A percentile compares a stretch with the other conserved stretches of the same genome.
phyloP scores from a whole-genome alignment of 2,329 filamentous ascomycete genomes.

The Aureobasidium sp. region DNA sequence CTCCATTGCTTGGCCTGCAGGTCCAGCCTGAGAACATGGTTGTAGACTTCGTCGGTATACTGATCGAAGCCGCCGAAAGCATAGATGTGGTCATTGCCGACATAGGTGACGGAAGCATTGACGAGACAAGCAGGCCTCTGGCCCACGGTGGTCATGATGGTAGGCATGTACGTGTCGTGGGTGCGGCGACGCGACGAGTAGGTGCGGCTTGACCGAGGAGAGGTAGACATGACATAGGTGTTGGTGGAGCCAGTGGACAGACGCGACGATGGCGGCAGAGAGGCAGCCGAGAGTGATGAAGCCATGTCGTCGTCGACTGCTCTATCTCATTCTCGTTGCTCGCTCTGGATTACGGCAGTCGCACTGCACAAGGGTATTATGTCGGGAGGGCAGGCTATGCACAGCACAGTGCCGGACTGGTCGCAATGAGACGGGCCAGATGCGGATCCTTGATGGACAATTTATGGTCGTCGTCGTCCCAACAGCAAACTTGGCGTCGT shows the following conservation, averaged over 20 bases:
- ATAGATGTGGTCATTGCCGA: constrained; percentile 94
- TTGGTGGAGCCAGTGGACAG: constrained; percentile 45
- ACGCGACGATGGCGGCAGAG: constrained; percentile 11
- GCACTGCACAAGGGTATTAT: not conserved
- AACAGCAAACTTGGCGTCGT: constrained; percentile 8
- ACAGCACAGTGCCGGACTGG: not conserved
- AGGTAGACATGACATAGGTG: constrained; percentile 88
- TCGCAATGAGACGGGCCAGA: not conserved
- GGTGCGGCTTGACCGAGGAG: constrained; percentile 59
- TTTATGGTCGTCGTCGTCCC: not conserved
- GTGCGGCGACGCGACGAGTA: constrained; percentile 39
- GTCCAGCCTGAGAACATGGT: constrained; percentile 87
- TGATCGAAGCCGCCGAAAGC: constrained; percentile 98
- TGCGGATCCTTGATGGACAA: not conserved
- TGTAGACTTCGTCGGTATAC: constrained; percentile 98
- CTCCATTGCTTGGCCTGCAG: constrained; percentile 86
- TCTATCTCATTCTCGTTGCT: not conserved
- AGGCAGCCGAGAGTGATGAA: constrained; percentile 16
- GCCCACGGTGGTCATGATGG: constrained; percentile 57
- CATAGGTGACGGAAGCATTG: constrained; percentile 98
- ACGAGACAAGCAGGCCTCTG: constrained; percentile 84
- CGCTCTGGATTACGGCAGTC: not conserved
- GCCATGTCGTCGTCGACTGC: constrained; percentile 17
- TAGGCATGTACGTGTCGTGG: constrained; percentile 73
- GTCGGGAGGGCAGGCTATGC: not conserved